These are phyloP conservation scores for Somion occarium DNA, from an alignment of 1,284 basidiomycete genomes.

Conservation along the genomic window DNA sequence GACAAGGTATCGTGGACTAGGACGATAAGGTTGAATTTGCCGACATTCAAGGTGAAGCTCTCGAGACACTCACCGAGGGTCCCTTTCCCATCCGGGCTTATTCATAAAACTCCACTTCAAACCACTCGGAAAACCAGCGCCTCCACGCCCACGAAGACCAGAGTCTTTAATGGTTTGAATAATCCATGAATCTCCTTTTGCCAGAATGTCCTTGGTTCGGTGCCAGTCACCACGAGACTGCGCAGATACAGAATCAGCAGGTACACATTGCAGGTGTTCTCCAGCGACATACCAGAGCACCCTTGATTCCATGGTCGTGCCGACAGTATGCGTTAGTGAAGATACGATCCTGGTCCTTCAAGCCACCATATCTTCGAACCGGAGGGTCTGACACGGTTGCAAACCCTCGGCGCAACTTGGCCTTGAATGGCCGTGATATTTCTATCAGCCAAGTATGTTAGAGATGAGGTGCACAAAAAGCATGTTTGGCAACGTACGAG, in stretches of 20 bases:
- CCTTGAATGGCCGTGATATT: slow-evolving; percentile 36
- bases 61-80: slow-evolving; percentile 61
- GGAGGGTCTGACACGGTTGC: slow-evolving; percentile 82
- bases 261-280: slow-evolving; percentile 11
- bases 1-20: slow-evolving; percentile 89
- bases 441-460: slow-evolving; percentile 18
- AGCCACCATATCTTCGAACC: slow-evolving; percentile 81
- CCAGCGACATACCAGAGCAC: slow-evolving; percentile 71
- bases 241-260: too few relatives aligned
- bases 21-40: neutral
- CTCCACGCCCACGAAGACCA: slow-evolving; percentile 92
- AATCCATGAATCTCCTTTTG: slow-evolving; percentile 97
- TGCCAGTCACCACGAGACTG: slow-evolving; percentile 97
- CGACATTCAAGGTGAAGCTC: neutral
- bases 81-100: slow-evolving; percentile 97
- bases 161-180: slow-evolving; percentile 96
- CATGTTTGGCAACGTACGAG: slow-evolving; percentile 20
- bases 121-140: slow-evolving; percentile 96
- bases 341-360: slow-evolving; percentile 93
- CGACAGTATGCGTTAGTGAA: slow-evolving; percentile 85
- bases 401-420: slow-evolving; percentile 41
- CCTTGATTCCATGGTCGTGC: slow-evolving; percentile 88
- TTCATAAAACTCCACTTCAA: slow-evolving; percentile 99
- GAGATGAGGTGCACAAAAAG: neutral
- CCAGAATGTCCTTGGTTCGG: slow-evolving; percentile 90